Evolutionary conservation across 1,139 yeast genomes (phyloP).

Genomic region (Yamadazyma spencermartinsiae): DNA sequence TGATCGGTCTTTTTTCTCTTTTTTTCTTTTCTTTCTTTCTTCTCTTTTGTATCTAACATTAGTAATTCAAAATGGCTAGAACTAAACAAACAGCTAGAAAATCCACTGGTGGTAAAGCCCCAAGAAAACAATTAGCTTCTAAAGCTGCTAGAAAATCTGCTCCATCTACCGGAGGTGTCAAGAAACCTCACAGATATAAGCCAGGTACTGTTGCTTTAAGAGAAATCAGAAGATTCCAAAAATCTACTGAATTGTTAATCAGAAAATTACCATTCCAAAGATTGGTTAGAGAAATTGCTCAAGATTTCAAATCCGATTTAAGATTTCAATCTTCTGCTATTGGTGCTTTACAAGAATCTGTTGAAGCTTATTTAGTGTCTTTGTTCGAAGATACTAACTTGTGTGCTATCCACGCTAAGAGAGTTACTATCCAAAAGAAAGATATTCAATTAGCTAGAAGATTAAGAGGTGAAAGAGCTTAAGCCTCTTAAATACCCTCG

Average conservation of each 20-base stretch:
- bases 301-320: conserved; percentile 96
- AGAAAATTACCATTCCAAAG: conserved; percentile 99
- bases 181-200: conserved; percentile 99
- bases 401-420: conserved; percentile 99
- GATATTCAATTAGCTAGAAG: conserved; percentile 99
- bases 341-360: conserved; percentile 98
- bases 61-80: conserved; percentile 73
- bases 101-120: conserved; percentile 99
- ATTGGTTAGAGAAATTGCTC: conserved; percentile 97
- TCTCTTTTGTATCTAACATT: neutral
- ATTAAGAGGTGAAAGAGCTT: conserved; percentile 96
- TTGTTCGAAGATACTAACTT: conserved; percentile 95
- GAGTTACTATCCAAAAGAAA: conserved; percentile 99
- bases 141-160: conserved; percentile 99
- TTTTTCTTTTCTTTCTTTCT: neutral
- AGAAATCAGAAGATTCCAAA: conserved; percentile 99
- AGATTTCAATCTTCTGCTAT: conserved; percentile 99
- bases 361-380: conserved; percentile 92
- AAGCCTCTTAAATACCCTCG: conserved; percentile 17
- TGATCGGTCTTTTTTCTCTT: neutral
- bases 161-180: conserved; percentile 97
- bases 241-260: conserved; percentile 93
- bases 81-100: conserved; percentile 98
- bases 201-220: conserved; percentile 99
- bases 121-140: conserved; percentile 98